Conservation (phyloP, 768 basidiomycete genomes). For the Amanita thiersii region DNA sequence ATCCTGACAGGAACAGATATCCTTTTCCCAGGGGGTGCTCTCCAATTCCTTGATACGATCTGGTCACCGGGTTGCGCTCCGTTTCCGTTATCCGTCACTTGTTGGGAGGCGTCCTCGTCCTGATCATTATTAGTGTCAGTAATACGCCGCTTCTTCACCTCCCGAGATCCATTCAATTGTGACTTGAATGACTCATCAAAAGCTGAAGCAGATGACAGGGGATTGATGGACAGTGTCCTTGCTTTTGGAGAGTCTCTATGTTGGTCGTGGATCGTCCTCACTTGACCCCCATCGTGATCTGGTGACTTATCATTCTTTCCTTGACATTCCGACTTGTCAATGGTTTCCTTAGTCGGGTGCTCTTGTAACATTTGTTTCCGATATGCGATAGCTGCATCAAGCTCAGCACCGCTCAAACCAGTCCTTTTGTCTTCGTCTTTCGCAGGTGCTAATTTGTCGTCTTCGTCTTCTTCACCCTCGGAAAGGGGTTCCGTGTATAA, state of each 20-base stretch:
- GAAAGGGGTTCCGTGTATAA: constrained; percentile 85
- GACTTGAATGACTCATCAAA: constrained; percentile 80
- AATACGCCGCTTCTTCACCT: constrained; percentile 23
- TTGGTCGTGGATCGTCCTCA: constrained; percentile 4
- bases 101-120: constrained; percentile 29
- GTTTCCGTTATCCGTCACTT: constrained; percentile 17
- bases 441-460: constrained; percentile 55
- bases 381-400: constrained; percentile 80
- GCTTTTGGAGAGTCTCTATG: constrained; percentile 19
- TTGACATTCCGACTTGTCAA: constrained; percentile 12
- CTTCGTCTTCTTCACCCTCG: constrained; percentile 92
- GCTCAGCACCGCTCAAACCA: constrained; percentile 63
- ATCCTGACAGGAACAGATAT: constrained; percentile 93
- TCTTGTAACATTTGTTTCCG: constrained; percentile 74
- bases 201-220: constrained; percentile 71
- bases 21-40: constrained; percentile 77
- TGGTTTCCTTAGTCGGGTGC: constrained; percentile 22
- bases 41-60: constrained; percentile 58
- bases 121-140: constrained; percentile 21
- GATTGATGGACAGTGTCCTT: constrained; percentile 63
- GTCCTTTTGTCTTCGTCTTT: constrained; percentile 77
- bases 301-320: constrained; percentile 17
- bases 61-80: constrained; percentile 35
- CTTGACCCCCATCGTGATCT: constrained; percentile 12
- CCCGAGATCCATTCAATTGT: constrained; percentile 17